phyloP scores from a whole-genome alignment of 345 rosid genomes.

The Syzygium grande region DNA sequence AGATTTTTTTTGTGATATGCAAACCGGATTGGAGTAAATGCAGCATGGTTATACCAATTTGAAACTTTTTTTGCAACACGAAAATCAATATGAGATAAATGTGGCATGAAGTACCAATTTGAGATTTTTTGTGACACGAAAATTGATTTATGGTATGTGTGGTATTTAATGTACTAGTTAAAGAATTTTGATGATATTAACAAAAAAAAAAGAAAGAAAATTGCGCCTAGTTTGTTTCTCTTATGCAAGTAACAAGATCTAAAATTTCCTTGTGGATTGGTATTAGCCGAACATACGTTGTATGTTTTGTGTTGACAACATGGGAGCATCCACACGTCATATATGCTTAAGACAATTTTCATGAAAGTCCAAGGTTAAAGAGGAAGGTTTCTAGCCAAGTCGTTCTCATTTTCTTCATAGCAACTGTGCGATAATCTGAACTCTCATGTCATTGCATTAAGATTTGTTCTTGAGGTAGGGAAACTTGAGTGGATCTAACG shows the following conservation, averaged over 20 bases:
- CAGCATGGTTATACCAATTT: fast-evolving
- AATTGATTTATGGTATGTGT: fast-evolving
- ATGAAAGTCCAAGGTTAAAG: not conserved
- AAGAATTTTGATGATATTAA: too few relatives aligned
- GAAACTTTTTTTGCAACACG: too few relatives aligned
- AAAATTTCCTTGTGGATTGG: not conserved
- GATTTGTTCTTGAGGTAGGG: too few relatives aligned
- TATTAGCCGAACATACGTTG: fast-evolving
- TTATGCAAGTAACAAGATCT: fast-evolving
- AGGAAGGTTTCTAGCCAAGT: not conserved
- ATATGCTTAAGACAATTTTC: not conserved
- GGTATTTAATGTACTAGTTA: fast-evolving
- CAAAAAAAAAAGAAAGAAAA: not conserved
- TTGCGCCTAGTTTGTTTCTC: not conserved
- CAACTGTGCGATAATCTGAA: not conserved
- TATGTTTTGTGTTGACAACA: not conserved
- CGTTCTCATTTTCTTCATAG: not conserved
- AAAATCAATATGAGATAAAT: too few relatives aligned
- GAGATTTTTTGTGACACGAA: too few relatives aligned
- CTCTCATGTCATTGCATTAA: not conserved
- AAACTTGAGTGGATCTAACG: too few relatives aligned
- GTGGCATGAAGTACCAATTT: fast-evolving
- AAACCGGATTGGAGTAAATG: too few relatives aligned
- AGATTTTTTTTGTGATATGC: too few relatives aligned
- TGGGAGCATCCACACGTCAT: not conserved